phyloP scores from a whole-genome alignment of 192 early-diverging fungal species.

The Mortierella antarctica region DNA sequence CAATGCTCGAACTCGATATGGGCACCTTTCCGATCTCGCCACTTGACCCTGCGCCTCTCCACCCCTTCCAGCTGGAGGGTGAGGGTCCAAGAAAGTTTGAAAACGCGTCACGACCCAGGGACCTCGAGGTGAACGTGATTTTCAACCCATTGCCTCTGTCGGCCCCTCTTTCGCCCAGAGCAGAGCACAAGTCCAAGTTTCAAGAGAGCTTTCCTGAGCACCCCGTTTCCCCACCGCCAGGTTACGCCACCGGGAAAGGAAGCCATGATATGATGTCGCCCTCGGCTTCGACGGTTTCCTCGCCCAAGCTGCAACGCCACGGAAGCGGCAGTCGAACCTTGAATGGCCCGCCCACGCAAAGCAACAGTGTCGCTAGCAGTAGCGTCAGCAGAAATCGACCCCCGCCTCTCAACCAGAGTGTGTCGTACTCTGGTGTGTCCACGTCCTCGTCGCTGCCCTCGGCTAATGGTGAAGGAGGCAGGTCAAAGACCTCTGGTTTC shows the following conservation, averaged over 20 bases:
- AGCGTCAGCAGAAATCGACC: constrained; percentile 4
- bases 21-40: background rate
- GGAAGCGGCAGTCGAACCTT: background rate
- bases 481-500: constrained; percentile 27
- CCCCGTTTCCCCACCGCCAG: constrained; percentile 31
- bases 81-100: constrained; percentile 11
- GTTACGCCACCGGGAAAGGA: constrained; percentile 2
- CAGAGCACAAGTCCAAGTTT: constrained; percentile 37
- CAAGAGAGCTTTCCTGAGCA: constrained; percentile 45
- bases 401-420: constrained; percentile 11
- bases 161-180: constrained; percentile 9
- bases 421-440: constrained; percentile 20
- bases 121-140: constrained; percentile 23
- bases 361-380: background rate
- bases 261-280: background rate
- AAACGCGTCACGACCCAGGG: constrained; percentile 27
- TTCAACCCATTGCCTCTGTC: constrained; percentile 13
- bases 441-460: constrained; percentile 18
- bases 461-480: background rate
- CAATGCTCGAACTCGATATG: background rate
- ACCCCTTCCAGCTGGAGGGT: background rate
- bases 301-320: background rate
- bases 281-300: constrained; percentile 2
- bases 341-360: background rate
- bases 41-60: background rate